Conservation (phyloP, 306 rosid species). For the Quercus engelmannii region DNA sequence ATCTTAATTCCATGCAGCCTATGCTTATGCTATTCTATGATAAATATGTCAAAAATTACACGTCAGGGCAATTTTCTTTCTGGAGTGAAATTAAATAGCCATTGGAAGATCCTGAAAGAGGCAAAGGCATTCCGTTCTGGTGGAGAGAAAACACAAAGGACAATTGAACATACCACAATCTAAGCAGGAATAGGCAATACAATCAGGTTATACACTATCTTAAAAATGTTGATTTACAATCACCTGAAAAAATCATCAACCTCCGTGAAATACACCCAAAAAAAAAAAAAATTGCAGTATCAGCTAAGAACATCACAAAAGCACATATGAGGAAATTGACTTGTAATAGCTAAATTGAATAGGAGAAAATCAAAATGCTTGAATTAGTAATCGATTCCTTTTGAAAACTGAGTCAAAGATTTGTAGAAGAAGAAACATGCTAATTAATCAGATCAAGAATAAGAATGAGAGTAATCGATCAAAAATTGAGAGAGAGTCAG, state of each 20-base stretch:
- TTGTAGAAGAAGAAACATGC: background rate
- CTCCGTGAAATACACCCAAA: too few relatives aligned
- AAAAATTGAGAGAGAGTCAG: background rate
- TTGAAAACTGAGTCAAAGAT: background rate
- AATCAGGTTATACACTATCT: background rate
- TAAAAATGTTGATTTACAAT: too few relatives aligned
- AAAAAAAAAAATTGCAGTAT: too few relatives aligned
- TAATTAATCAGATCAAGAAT: background rate
- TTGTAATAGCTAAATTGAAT: too few relatives aligned
- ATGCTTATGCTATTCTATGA: background rate
- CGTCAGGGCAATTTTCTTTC: background rate
- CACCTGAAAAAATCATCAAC: too few relatives aligned
- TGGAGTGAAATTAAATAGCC: background rate
- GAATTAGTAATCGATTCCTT: background rate
- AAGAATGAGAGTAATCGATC: background rate
- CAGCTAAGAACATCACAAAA: too few relatives aligned
- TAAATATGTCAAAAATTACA: background rate
- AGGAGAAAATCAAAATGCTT: too few relatives aligned
- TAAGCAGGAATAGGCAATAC: background rate
- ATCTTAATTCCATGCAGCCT: too few relatives aligned
- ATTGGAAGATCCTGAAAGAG: background rate
- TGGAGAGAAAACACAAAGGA: background rate
- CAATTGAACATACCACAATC: background rate
- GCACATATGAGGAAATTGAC: too few relatives aligned
- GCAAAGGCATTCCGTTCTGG: background rate